A percentile compares a stretch with the other conserved stretches of the same genome.
These are phyloP conservation scores for Extremus antarcticus DNA, from an alignment of 495 filamentous ascomycete species.

Conservation along the genomic window DNA sequence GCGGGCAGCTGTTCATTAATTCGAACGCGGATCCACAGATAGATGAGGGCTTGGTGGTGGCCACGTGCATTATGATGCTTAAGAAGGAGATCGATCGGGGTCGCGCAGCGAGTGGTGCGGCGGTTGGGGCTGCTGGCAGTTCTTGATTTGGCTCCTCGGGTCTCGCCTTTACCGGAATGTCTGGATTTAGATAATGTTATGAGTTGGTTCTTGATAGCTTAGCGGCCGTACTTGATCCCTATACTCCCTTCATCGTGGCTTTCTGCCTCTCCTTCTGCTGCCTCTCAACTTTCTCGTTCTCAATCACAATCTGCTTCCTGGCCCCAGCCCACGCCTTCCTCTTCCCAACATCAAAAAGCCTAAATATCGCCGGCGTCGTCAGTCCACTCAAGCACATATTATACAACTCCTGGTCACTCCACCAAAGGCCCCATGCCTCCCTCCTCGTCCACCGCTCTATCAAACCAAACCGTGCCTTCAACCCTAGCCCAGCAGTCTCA, in stretches of 20 bases:
- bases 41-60: background rate
- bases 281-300: background rate
- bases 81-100: background rate
- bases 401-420: background rate
- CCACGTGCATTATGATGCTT: background rate
- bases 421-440: background rate
- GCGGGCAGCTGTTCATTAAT: background rate
- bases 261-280: background rate
- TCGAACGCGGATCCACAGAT: background rate
- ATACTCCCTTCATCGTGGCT: background rate
- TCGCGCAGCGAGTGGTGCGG: background rate
- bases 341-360: background rate
- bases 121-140: background rate
- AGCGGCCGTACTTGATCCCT: too few relatives aligned
- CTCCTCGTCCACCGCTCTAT: background rate
- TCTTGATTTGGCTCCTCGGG: background rate
- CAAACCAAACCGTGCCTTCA: background rate
- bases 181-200: too few relatives aligned
- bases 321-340: background rate
- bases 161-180: too few relatives aligned
- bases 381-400: background rate
- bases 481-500: background rate
- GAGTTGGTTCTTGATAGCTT: too few relatives aligned
- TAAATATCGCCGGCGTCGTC: background rate
- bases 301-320: background rate